These are phyloP conservation scores for Cylindricascospora bacillispora DNA, from an alignment of 1,139 yeast genomes.

Conservation along the genomic window DNA sequence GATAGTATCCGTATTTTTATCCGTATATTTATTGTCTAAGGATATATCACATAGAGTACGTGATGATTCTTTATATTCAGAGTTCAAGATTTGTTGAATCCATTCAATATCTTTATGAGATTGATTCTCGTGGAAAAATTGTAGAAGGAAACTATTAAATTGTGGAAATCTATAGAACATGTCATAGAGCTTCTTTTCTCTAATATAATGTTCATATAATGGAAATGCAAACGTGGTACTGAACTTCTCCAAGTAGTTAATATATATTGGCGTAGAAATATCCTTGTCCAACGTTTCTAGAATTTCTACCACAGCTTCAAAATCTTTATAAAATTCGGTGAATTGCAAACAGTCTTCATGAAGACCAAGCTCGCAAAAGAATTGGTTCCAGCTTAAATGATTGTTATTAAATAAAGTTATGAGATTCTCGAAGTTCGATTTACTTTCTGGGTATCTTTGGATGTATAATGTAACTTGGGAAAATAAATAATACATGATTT, in stretches of 20 bases:
- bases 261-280: conserved; percentile 31
- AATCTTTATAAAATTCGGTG: conserved; percentile 56
- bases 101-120: conserved; percentile 53
- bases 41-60: conserved; percentile 34
- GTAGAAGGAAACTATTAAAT: conserved; percentile 37
- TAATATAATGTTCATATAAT: conserved; percentile 48
- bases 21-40: conserved; percentile 18
- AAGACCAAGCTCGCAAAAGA: conserved; percentile 36
- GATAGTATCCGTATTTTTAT: conserved; percentile 36
- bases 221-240: conserved; percentile 59
- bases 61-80: conserved; percentile 40
- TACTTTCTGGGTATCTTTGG: not conserved
- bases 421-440: conserved; percentile 3
- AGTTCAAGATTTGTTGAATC: conserved; percentile 52
- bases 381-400: conserved; percentile 39
- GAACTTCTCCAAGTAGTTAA: conserved; percentile 44
- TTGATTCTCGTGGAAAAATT: conserved; percentile 38
- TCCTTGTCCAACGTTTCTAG: conserved; percentile 41
- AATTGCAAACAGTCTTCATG: conserved; percentile 45
- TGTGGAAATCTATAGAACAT: conserved; percentile 47
- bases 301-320: conserved; percentile 52
- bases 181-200: conserved; percentile 39
- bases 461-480: conserved; percentile 26
- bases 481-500: conserved; percentile 26
- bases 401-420: conserved; percentile 17